Conservation (phyloP, 495 filamentous ascomycete species). For the Evansstolkia leycettana region DNA sequence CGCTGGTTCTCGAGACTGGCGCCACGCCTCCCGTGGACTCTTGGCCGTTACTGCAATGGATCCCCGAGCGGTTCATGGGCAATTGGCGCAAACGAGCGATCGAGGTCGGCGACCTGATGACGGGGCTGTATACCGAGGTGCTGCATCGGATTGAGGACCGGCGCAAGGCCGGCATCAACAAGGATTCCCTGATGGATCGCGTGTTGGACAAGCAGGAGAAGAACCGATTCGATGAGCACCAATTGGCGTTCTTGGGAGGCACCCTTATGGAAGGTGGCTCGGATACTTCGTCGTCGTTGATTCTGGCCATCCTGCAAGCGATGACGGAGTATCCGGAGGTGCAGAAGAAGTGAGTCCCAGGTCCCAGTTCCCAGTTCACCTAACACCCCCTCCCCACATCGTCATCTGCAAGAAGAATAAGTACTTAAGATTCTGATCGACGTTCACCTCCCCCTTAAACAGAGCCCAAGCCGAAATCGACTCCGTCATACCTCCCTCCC, state of each 20-base stretch:
- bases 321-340: conserved; percentile 29
- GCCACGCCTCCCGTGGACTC: conserved; percentile 39
- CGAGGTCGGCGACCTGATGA: conserved; percentile 27
- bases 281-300: conserved; percentile 27
- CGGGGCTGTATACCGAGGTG: conserved; percentile 18
- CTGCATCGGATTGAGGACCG: conserved; percentile 6
- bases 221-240: conserved; percentile 16
- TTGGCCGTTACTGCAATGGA: conserved; percentile 26
- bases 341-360: no score
- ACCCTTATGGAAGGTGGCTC: conserved; percentile 32
- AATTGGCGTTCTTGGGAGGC: conserved; percentile 24
- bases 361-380: no score
- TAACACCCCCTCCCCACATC: no score
- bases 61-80: conserved; percentile 29
- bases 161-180: conserved; percentile 4
- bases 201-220: conserved; percentile 32
- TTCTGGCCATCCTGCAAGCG: conserved; percentile 30
- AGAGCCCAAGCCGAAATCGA: conserved; percentile 46
- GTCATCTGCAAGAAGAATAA: conserved; percentile 16
- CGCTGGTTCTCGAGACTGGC: conserved; percentile 32
- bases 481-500: conserved; percentile 25
- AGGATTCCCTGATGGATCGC: conserved; percentile 28
- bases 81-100: conserved; percentile 25
- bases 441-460: no score
- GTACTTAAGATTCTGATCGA: no score